Base-by-base conservation (phyloP, 2,329 filamentous ascomycete genomes). In the Furcasterigmium sp. region DNA sequence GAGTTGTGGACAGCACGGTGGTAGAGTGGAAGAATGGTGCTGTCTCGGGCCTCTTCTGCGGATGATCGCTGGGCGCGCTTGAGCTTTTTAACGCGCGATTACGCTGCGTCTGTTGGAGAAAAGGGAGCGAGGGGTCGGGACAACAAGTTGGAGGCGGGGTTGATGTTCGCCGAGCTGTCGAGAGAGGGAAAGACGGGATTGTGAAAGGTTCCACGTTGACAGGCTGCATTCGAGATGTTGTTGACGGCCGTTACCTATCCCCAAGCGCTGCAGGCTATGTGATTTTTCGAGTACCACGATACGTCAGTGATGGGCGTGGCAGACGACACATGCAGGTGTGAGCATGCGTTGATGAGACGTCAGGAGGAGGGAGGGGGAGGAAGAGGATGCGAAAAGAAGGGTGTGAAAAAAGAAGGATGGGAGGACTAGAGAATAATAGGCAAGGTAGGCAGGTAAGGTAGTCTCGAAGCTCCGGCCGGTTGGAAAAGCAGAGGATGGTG, bases 41-140 rank as follows among this genome's bases (percentile, higher is more conserved):
- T 28, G n/a, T 38, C 28, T 43, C 29, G 34, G 21, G 39, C 15
- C 23, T 41, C 25, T 42, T 29, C 30, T 40, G 36, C 35, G 36
- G n/a, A 18, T n/a, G n/a, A 35, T 35, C 11, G 17, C 29, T 29
- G 44, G 43, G 48, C 61, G 66, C 65, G 65, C 64, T 67, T 68
- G 61, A 53, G 48, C 29, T 44, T 52, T 57, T 68, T 68, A 58
- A 67, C 67, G 67, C 66, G 67, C 67, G 65, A 69, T 70, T 69
- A 68, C 57, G 57, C 57, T 65, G 62, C 63, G 63, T 56, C 61
- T 65, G 63, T 57, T 53, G 55, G 54, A 58, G 55, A 51, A 9
- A 51, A n/a, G 37, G 18, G 29, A 36, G 30, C 20, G 30, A 35
- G 32, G 32, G 32, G 32, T 35, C 23, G 23, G 23, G 23, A 26